Evolutionary conservation across 345 rosid species (phyloP), one percentile per base, ranked within the genome.

Genomic region (Eucalyptus cloeziana): DNA sequence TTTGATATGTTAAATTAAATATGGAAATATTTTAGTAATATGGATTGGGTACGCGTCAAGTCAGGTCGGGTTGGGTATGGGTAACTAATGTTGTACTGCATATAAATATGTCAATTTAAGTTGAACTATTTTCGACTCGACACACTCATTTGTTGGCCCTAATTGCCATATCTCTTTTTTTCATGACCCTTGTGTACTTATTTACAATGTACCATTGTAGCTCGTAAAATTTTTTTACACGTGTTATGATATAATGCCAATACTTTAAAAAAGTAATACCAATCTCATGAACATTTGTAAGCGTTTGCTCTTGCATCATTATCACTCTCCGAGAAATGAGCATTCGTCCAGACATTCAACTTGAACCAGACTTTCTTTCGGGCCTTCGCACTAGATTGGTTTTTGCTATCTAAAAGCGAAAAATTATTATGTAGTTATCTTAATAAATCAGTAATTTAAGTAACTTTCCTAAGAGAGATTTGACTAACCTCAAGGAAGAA

Each of bases 291-390:
- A 3, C 64, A 58, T 58, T 58, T 58, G 13, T 11, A 27, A 58
- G 64, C 30, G n/a, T 58, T 58, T 25, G 14, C n/a, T 58, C n/a
- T 58, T 25, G 64, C 64, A 58, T 58, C 64, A 58, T 90, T 93
- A 85, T 92, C 94, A 69, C 92, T 93, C 90, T 83, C 94, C 52
- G 79, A 86, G 67, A 76, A 85, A 81, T 60, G 43, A 44, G 86
- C 80, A 33, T 76, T 49, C 21, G 86, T 92, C 87, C 88, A 94
- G 33, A 97, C 96, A 92, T 96, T 95, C 93, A 96, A 93, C 91
- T 97, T 92, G 51, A 97, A 96, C 86, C 98, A 93, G n/a, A 96
- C 99, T 93, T 93, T 96, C 91, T 96, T 97, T 90, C 91, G 91
- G 71, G 94, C 88, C 92, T 92, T 92, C 85, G 86, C 71, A 76